Conservation (phyloP, 768 basidiomycete species). For the Pulveroboletus ravenelii region DNA sequence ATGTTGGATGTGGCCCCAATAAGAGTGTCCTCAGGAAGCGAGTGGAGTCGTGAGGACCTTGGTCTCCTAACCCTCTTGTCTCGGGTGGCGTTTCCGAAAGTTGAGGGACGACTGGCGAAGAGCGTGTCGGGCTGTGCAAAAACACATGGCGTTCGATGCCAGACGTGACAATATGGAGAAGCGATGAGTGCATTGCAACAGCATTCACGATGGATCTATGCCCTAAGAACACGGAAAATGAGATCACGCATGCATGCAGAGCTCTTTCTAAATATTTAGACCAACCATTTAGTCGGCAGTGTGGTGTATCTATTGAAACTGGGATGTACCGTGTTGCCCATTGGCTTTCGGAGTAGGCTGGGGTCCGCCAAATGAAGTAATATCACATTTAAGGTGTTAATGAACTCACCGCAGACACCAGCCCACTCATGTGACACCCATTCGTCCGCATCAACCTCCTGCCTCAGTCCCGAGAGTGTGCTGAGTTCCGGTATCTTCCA, state of each 20-base stretch:
- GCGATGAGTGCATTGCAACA: constrained; percentile 64
- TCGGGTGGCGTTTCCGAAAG: constrained; percentile 43
- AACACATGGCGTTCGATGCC: constrained; percentile 70
- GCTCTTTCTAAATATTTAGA: background rate
- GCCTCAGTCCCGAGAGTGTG: constrained; percentile 42
- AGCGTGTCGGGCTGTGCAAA: constrained; percentile 61
- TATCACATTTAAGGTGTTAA: constrained; percentile 10
- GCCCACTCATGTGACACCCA: constrained; percentile 39
- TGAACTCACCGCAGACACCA: constrained; percentile 28
- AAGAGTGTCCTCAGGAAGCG: constrained; percentile 37
- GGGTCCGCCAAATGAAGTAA: constrained; percentile 1
- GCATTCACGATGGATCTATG: constrained; percentile 79
- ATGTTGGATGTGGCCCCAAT: constrained; percentile 23
- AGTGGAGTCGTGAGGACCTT: constrained; percentile 31
- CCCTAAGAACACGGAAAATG: constrained; percentile 35
- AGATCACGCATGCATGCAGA: background rate
- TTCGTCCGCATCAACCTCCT: constrained; percentile 39
- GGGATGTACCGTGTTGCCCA: constrained; percentile 50
- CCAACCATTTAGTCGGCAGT: constrained; percentile 55
- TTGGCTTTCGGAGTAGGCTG: constrained; percentile 45
- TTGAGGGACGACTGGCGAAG: constrained; percentile 47
- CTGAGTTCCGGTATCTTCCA: constrained; percentile 64
- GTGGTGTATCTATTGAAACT: constrained; percentile 56
- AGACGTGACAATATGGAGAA: constrained; percentile 61
- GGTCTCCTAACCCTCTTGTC: constrained; percentile 43